These are phyloP conservation scores for Fusarium poae DNA, from an alignment of 2,329 filamentous ascomycete genomes.

Conservation along the genomic window DNA sequence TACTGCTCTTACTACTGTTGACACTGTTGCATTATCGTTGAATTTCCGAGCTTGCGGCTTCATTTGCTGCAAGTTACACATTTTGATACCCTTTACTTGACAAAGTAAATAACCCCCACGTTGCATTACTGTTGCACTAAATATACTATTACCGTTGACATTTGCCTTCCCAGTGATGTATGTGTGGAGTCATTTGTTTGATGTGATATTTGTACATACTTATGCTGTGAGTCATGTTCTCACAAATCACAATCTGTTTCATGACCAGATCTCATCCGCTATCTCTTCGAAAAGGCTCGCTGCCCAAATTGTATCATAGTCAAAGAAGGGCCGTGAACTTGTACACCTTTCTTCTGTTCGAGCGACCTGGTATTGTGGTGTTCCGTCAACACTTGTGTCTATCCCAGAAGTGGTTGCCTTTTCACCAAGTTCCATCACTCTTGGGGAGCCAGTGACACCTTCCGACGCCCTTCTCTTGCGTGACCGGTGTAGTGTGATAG, in stretches of 20 bases:
- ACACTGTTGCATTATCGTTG: too few species aligned
- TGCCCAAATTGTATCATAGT: conserved; percentile 28
- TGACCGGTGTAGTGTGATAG: background rate
- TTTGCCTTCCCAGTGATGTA: too few species aligned
- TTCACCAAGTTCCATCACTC: conserved; percentile 5
- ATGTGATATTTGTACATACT: too few species aligned
- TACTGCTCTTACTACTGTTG: too few species aligned
- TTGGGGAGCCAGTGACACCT: background rate
- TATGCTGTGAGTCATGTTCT: too few species aligned
- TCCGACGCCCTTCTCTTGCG: conserved; percentile 17
- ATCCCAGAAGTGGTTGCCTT: background rate
- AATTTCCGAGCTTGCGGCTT: too few species aligned
- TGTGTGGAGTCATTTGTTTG: too few species aligned
- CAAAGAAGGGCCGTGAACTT: background rate
- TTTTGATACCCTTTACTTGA: too few species aligned
- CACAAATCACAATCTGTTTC: background rate
- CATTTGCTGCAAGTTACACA: too few species aligned
- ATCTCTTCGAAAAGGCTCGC: conserved; percentile 25
- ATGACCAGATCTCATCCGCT: conserved; percentile 19
- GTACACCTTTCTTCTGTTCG: background rate
- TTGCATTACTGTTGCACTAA: too few species aligned
- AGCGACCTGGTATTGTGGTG: background rate
- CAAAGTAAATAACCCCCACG: too few species aligned
- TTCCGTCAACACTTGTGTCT: fast-evolving
- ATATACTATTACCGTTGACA: too few species aligned